Evolutionary conservation across 2,329 filamentous ascomycete species (phyloP).

Genomic region (Aspergillus vadensis): DNA sequence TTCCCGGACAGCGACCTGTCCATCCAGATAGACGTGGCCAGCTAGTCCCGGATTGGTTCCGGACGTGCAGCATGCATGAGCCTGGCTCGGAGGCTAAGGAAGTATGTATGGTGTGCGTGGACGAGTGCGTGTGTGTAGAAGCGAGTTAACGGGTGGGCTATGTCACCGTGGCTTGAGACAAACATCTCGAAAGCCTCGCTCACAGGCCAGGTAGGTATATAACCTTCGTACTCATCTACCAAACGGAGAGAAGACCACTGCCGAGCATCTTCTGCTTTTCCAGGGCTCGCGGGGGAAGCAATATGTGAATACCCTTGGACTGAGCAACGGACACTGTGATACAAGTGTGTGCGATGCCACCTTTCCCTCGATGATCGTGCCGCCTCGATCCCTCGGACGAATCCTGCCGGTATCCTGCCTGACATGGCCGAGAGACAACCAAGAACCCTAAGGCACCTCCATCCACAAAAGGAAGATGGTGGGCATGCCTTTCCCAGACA

Average conservation of each 20-base stretch:
- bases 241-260: neutral
- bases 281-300: neutral
- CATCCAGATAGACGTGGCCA: neutral
- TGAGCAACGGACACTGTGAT: neutral
- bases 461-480: neutral
- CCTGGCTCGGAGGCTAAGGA: constrained; percentile 2
- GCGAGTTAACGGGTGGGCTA: neutral
- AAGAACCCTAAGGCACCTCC: neutral
- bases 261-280: neutral
- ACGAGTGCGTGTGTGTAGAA: constrained; percentile 3
- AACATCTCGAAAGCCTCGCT: neutral
- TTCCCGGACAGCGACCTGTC: neutral
- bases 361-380: neutral
- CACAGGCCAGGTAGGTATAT: neutral
- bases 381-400: neutral
- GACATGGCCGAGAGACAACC: neutral
- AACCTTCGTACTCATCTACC: constrained; percentile 4
- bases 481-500: neutral
- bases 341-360: constrained; percentile 7
- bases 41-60: constrained; percentile 8
- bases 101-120: constrained; percentile 2
- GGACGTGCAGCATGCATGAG: constrained; percentile 11
- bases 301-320: neutral
- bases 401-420: constrained; percentile 10
- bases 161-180: constrained; percentile 3